Percentiles rank a stretch among this genome's conserved stretches.
These are phyloP conservation scores for Saccharomycopsis selenospora DNA, from an alignment of 805 yeast species.

Conservation along the genomic window DNA sequence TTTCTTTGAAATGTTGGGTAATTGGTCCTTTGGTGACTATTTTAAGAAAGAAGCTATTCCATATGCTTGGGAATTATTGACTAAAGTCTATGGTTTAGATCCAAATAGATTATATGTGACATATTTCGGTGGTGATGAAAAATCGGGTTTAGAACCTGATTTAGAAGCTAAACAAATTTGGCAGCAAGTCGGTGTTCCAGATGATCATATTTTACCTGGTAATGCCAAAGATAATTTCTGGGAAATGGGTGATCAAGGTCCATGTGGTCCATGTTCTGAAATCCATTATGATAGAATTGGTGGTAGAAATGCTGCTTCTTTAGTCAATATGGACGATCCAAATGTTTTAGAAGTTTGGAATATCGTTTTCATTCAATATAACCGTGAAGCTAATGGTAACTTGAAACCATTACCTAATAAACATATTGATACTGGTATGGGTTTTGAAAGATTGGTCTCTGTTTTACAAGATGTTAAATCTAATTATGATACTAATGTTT, in stretches of 20 bases:
- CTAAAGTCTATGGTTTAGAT: slow-evolving; percentile 74
- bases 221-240: slow-evolving; percentile 88
- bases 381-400: slow-evolving; percentile 83
- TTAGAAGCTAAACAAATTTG: slow-evolving; percentile 85
- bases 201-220: slow-evolving; percentile 91
- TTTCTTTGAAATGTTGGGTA: slow-evolving; percentile 98
- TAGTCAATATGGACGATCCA: slow-evolving; percentile 97
- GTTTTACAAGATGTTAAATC: slow-evolving; percentile 85
- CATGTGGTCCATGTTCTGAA: slow-evolving; percentile 99
- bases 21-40: slow-evolving; percentile 99
- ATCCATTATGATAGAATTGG: slow-evolving; percentile 97
- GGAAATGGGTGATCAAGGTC: slow-evolving; percentile 99
- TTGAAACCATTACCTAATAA: slow-evolving; percentile 83
- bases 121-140: slow-evolving; percentile 89
- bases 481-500: slow-evolving; percentile 96
- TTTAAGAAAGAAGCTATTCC: slow-evolving; percentile 90
- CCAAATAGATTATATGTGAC: slow-evolving; percentile 84
- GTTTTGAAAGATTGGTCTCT: slow-evolving; percentile 95
- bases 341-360: slow-evolving; percentile 98
- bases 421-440: slow-evolving; percentile 98
- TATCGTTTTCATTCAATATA: slow-evolving; percentile 92
- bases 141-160: slow-evolving; percentile 82
- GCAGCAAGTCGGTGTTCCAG: slow-evolving; percentile 82
- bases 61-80: slow-evolving; percentile 87
- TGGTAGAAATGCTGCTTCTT: slow-evolving; percentile 86